Conservation (phyloP, 305 asterid species). For the Fraxinus albicans region DNA sequence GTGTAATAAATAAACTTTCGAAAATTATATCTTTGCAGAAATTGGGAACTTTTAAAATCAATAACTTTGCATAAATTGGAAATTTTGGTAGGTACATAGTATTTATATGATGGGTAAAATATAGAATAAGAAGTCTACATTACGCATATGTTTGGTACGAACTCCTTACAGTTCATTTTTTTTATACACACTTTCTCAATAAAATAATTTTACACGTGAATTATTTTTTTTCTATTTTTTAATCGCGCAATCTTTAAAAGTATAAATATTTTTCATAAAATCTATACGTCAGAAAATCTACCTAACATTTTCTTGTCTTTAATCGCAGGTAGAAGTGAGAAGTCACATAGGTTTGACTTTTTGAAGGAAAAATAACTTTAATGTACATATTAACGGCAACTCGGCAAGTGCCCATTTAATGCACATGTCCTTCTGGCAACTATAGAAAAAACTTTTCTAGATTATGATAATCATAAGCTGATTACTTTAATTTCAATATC, state of each 20-base stretch:
- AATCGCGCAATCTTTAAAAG: too few species aligned
- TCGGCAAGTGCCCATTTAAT: not conserved
- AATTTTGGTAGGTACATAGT: not conserved
- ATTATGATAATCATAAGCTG: not conserved
- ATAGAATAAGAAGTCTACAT: not conserved
- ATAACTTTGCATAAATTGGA: not conserved
- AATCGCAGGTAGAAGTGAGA: slow-evolving; percentile 8
- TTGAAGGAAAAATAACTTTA: not conserved
- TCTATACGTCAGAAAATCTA: not conserved
- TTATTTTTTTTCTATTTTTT: too few species aligned
- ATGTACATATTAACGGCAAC: not conserved
- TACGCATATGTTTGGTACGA: not conserved
- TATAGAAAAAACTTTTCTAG: not conserved
- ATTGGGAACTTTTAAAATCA: not conserved
- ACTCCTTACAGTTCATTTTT: too few species aligned
- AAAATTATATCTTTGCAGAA: not conserved
- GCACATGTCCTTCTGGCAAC: not conserved
- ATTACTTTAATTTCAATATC: not conserved
- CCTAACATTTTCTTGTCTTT: not conserved
- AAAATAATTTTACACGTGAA: too few species aligned
- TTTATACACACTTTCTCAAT: too few species aligned
- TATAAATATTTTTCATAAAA: too few species aligned
- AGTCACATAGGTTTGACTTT: slow-evolving; percentile 4
- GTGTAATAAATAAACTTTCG: not conserved
- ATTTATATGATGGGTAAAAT: not conserved